phyloP scores from a whole-genome alignment of 305 asterid species.

The Salvia sclarea region DNA sequence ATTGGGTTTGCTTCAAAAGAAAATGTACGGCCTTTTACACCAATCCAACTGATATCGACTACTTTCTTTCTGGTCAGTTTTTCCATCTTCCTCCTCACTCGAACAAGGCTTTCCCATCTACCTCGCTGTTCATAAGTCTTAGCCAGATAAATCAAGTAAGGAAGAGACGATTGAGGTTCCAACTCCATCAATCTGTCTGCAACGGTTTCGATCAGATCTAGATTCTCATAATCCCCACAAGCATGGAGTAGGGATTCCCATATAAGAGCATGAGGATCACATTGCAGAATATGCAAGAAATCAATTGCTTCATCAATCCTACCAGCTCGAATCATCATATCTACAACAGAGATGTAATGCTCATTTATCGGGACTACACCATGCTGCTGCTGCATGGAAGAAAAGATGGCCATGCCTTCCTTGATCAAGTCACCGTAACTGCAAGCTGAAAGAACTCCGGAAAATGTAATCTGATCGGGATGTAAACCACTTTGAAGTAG shows the following conservation, averaged over 20 bases:
- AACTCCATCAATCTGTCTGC: constrained; percentile 59
- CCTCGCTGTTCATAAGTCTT: constrained; percentile 50
- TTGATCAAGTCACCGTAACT: constrained; percentile 51
- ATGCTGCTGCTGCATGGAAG: constrained; percentile 55
- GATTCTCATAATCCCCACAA: constrained; percentile 47
- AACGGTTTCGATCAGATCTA: constrained; percentile 45
- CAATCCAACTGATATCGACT: constrained; percentile 53
- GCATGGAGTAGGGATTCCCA: constrained; percentile 58
- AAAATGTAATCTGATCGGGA: constrained; percentile 57
- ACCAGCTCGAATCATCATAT: constrained; percentile 54
- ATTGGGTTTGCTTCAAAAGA: constrained; percentile 47
- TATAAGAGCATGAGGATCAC: constrained; percentile 40
- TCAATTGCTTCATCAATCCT: constrained; percentile 50
- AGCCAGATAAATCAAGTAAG: constrained; percentile 49
- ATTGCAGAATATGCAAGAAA: constrained; percentile 41
- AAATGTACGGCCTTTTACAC: constrained; percentile 34
- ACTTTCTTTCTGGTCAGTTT: constrained; percentile 33
- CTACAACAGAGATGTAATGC: constrained; percentile 51
- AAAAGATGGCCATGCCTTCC: constrained; percentile 52
- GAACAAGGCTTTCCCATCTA: constrained; percentile 77
- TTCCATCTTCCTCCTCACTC: constrained; percentile 54
- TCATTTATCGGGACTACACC: constrained; percentile 50
- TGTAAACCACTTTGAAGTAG: constrained; percentile 47
- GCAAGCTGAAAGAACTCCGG: constrained; percentile 62
- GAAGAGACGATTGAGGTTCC: constrained; percentile 49